phyloP scores from a whole-genome alignment of 1,139 yeast genomes.

The Suhomyces taliae region DNA sequence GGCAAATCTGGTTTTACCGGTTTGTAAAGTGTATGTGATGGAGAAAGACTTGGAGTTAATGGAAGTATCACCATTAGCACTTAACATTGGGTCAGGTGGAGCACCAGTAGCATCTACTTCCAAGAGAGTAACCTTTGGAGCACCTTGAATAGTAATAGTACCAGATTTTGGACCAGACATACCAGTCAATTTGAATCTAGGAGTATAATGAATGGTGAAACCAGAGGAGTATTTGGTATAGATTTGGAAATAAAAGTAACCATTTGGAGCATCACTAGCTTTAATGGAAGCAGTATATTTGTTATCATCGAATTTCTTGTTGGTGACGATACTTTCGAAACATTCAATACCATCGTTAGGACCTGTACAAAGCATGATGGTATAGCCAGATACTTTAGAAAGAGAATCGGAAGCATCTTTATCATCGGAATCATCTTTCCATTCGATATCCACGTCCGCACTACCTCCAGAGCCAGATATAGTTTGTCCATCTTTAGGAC shows the following conservation, averaged over 20 bases:
- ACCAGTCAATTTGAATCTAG: conserved; percentile 62
- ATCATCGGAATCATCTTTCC: conserved; percentile 61
- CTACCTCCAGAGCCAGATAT: conserved; percentile 51
- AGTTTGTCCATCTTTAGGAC: conserved; percentile 52
- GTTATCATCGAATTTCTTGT: conserved; percentile 22
- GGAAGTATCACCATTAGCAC: conserved; percentile 26
- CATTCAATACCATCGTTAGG: conserved; percentile 49
- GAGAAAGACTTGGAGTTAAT: conserved; percentile 36
- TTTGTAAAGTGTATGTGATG: conserved; percentile 69
- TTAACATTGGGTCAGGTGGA: conserved; percentile 45
- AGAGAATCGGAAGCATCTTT: conserved; percentile 40
- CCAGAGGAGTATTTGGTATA: conserved; percentile 46
- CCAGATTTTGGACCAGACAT: conserved; percentile 62
- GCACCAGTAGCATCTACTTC: conserved; percentile 29
- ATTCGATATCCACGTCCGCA: conserved; percentile 50
- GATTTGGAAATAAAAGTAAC: conserved; percentile 71
- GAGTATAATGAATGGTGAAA: conserved; percentile 67
- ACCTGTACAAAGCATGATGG: conserved; percentile 71
- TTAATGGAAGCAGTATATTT: conserved; percentile 44
- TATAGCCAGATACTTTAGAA: conserved; percentile 42
- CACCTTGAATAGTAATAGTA: conserved; percentile 17
- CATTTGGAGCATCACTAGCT: conserved; percentile 52
- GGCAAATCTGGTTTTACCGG: conserved; percentile 74
- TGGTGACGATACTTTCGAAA: conserved; percentile 30
- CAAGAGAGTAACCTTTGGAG: conserved; percentile 9